phyloP scores from a whole-genome alignment of 768 basidiomycete genomes.

The Leccinum arenicola region DNA sequence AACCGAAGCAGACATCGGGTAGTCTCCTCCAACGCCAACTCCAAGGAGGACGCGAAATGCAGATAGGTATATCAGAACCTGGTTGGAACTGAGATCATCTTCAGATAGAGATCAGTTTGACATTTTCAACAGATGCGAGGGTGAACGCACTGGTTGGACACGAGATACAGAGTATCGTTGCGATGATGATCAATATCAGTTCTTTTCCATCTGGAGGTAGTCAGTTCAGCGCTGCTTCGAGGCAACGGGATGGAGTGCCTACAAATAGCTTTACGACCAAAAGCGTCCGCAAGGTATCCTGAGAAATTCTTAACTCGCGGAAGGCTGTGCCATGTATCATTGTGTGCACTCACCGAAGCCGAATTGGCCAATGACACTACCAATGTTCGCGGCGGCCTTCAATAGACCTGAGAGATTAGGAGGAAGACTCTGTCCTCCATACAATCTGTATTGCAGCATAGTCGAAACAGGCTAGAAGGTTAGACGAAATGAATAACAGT shows the following conservation, averaged over 20 bases:
- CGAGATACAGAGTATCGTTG: conserved; percentile 67
- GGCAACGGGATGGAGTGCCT: conserved; percentile 5
- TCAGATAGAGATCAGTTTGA: conserved; percentile 4
- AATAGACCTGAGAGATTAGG: conserved; percentile 56
- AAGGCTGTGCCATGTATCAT: background rate
- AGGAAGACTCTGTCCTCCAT: conserved; percentile 50
- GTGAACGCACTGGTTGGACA: conserved; percentile 52
- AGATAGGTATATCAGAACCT: conserved; percentile 58
- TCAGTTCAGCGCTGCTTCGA: conserved; percentile 2
- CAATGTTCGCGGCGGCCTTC: conserved; percentile 70
- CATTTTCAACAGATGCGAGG: background rate
- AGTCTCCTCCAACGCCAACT: conserved; percentile 77
- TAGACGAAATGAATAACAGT: background rate
- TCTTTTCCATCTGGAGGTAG: conserved; percentile 61
- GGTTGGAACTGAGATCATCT: conserved; percentile 50
- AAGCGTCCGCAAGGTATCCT: conserved; percentile 64
- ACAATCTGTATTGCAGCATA: conserved; percentile 65
- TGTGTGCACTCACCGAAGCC: conserved; percentile 43
- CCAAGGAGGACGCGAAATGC: conserved; percentile 73
- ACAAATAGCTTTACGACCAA: conserved; percentile 72
- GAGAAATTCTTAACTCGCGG: background rate
- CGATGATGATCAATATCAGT: conserved; percentile 76
- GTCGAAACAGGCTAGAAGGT: conserved; percentile 54
- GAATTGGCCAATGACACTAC: conserved; percentile 69
- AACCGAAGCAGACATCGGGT: conserved; percentile 72